A percentile compares a stretch with the other conserved stretches of the same genome.
Conservation (phyloP, 371 early-diverging fungal species). For the Chytridiales sp. region DNA sequence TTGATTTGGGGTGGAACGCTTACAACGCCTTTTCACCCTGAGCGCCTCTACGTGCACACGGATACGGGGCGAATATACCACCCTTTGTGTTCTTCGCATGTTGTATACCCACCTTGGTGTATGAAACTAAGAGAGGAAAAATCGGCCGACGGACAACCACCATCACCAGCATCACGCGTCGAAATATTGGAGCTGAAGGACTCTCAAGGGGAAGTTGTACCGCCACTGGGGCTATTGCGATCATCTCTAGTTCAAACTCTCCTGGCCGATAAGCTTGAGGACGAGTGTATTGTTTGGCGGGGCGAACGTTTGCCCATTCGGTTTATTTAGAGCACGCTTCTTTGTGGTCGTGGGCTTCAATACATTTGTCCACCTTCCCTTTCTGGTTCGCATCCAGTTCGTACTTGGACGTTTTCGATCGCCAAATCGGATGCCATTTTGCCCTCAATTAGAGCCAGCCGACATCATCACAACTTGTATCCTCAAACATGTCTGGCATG, state of each 20-base stretch:
- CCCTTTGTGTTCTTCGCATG: conserved; percentile 5
- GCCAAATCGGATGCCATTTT: too few relatives aligned
- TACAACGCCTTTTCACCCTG: conserved; percentile 19
- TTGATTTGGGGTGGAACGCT: conserved; percentile 23
- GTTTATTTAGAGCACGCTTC: too few relatives aligned
- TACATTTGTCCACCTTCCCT: too few relatives aligned
- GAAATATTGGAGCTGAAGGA: neutral
- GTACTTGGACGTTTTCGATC: too few relatives aligned
- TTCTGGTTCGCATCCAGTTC: too few relatives aligned
- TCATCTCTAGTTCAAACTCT: conserved; percentile 20
- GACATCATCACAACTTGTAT: too few relatives aligned
- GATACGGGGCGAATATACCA: conserved; percentile 33
- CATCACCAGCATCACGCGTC: too few relatives aligned
- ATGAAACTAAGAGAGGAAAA: neutral
- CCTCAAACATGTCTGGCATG: too few relatives aligned
- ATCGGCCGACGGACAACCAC: neutral
- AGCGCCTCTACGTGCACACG: conserved; percentile 14
- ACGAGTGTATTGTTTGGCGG: conserved; percentile 20
- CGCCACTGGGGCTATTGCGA: conserved; percentile 22
- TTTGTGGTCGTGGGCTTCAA: too few relatives aligned
- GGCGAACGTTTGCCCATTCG: conserved; percentile 15
- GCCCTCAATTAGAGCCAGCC: too few relatives aligned
- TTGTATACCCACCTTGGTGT: conserved; percentile 18
- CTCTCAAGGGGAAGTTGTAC: neutral
- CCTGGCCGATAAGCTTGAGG: conserved; percentile 20